phyloP scores from a whole-genome alignment of 139 green algal species.

The Asterochloris sp. region DNA sequence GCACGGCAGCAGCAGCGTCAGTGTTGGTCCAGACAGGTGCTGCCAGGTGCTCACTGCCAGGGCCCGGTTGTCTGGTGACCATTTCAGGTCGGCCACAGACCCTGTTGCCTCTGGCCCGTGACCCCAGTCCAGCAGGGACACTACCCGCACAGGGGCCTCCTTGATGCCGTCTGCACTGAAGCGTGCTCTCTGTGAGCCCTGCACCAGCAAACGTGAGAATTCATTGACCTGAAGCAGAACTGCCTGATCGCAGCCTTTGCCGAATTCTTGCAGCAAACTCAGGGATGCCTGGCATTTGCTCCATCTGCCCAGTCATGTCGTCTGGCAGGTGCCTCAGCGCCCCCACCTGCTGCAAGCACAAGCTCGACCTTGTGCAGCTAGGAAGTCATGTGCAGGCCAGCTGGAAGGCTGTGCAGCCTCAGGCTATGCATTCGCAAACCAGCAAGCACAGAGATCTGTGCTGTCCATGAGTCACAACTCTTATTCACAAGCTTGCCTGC shows the following conservation, averaged over 20 bases:
- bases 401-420: too few species aligned
- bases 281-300: neutral
- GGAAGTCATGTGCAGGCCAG: too few species aligned
- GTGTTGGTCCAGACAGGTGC: neutral
- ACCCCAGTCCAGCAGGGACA: conserved; percentile 74
- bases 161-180: conserved; percentile 16
- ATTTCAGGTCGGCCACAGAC: conserved; percentile 50
- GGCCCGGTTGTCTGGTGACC: conserved; percentile 63
- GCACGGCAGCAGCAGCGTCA: neutral
- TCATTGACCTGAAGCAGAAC: too few species aligned
- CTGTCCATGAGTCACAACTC: too few species aligned
- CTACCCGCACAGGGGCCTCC: conserved; percentile 35
- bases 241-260: too few species aligned
- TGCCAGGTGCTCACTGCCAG: conserved; percentile 27
- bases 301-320: too few species aligned
- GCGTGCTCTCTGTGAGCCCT: neutral
- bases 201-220: neutral
- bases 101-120: conserved; percentile 51
- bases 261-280: neutral
- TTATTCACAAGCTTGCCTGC: neutral
- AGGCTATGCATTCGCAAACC: too few species aligned
- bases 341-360: too few species aligned
- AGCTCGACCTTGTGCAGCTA: too few species aligned
- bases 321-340: too few species aligned
- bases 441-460: too few species aligned